Percentiles rank a stretch among this genome's conserved stretches.
phyloP scores from a whole-genome alignment of 805 yeast species.

The Sugiyamaella valdiviana region DNA sequence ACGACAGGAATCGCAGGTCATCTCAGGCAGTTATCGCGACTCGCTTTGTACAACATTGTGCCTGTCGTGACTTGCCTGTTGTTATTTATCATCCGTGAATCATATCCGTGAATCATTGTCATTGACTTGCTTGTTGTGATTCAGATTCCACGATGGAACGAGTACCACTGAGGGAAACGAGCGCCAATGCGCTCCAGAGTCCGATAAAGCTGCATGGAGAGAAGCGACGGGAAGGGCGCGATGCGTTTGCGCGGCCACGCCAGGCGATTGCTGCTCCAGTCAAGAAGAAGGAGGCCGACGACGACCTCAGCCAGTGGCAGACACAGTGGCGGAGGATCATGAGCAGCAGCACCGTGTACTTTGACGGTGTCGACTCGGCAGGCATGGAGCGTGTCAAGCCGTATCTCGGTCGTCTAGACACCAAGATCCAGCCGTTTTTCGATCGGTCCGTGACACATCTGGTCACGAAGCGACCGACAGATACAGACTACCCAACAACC shows the following conservation, averaged over 20 bases:
- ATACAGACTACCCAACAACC: slow-evolving; percentile 37
- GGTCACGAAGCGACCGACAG: slow-evolving; percentile 55
- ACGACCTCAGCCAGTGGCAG: slow-evolving; percentile 46
- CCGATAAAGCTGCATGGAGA: neutral
- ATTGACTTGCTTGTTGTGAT: too few species aligned
- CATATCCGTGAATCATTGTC: too few species aligned
- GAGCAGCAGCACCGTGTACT: slow-evolving; percentile 53
- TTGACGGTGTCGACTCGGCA: slow-evolving; percentile 43
- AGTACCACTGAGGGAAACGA: slow-evolving; percentile 9
- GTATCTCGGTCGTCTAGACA: slow-evolving; percentile 28
- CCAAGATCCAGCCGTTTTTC: slow-evolving; percentile 51
- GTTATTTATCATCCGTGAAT: too few species aligned
- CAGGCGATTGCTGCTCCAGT: neutral
- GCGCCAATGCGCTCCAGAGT: slow-evolving; percentile 6
- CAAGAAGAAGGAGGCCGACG: slow-evolving; percentile 4
- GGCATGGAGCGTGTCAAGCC: slow-evolving; percentile 25
- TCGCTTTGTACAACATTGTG: too few species aligned
- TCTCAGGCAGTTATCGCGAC: too few species aligned
- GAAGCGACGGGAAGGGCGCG: neutral
- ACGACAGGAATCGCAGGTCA: too few species aligned
- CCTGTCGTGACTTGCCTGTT: too few species aligned
- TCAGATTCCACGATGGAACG: slow-evolving; percentile 2
- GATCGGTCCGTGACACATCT: slow-evolving; percentile 67
- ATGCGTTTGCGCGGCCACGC: neutral
- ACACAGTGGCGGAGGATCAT: slow-evolving; percentile 57